phyloP scores from a whole-genome alignment of 257 asterid genomes.

The Craterostigma plantagineum region DNA sequence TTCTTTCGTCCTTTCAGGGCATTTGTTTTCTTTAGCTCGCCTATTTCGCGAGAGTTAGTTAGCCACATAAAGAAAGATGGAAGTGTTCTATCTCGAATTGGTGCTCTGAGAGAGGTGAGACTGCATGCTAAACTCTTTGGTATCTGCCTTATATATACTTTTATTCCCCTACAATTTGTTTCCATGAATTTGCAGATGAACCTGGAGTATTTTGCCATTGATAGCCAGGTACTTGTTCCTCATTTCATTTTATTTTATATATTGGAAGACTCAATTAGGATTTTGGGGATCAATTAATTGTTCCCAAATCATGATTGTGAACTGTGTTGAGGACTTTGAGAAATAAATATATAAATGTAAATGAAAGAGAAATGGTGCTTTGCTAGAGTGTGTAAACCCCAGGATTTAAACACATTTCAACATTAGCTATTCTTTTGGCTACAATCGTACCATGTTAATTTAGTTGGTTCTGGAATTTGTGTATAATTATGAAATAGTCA shows the following conservation, averaged over 20 bases:
- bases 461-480: no score
- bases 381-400: no score
- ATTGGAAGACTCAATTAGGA: not conserved
- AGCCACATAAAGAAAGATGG: constrained; percentile 63
- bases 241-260: constrained; percentile 2
- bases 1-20: constrained; percentile 40
- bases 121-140: constrained; percentile 4
- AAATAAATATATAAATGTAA: no score
- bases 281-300: no score
- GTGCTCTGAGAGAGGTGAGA: constrained; percentile 91
- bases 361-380: no score
- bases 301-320: no score
- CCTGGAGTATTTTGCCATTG: constrained; percentile 89
- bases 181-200: constrained; percentile 81
- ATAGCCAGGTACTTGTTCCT: constrained; percentile 63
- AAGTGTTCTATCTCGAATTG: constrained; percentile 83
- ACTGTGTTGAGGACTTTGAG: no score
- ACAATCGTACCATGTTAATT: no score
- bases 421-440: no score
- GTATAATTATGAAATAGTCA: no score
- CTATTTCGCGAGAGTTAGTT: constrained; percentile 72
- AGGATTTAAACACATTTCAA: no score
- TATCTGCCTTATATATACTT: constrained; percentile 9
- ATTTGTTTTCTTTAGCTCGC: constrained; percentile 90
- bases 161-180: constrained; percentile 15